These are phyloP conservation scores for Alternaria ethzedia DNA, from an alignment of 2,329 filamentous ascomycete species.

Conservation along the genomic window DNA sequence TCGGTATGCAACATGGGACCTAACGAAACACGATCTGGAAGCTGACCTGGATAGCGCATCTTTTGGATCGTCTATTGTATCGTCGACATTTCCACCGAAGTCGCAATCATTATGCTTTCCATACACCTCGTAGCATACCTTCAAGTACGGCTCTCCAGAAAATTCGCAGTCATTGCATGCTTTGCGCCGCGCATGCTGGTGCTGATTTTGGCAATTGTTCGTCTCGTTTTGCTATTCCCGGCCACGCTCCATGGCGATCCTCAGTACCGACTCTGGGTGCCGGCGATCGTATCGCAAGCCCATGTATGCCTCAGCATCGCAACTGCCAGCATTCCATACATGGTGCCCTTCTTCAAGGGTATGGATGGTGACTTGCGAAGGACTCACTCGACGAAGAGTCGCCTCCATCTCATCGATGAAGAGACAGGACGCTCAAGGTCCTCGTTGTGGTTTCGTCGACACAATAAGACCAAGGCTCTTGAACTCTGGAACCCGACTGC, in stretches of 20 bases:
- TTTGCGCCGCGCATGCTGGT: slow-evolving; percentile 42
- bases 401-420: slow-evolving; percentile 11
- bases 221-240: slow-evolving; percentile 40
- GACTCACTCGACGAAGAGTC: slow-evolving; percentile 18
- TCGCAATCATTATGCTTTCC: slow-evolving; percentile 40
- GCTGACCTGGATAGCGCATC: slow-evolving; percentile 30
- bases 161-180: slow-evolving; percentile 39
- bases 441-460: slow-evolving; percentile 19
- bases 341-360: slow-evolving; percentile 38
- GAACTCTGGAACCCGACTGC: slow-evolving; percentile 20
- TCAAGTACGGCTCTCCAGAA: slow-evolving; percentile 29
- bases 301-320: slow-evolving; percentile 39
- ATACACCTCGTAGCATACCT: slow-evolving; percentile 39
- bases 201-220: slow-evolving; percentile 31
- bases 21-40: neutral
- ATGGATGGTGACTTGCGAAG: slow-evolving; percentile 24
- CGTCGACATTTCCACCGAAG: slow-evolving; percentile 41
- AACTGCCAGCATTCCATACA: slow-evolving; percentile 44
- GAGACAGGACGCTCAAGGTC: slow-evolving; percentile 8
- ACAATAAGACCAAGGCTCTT: slow-evolving; percentile 14
- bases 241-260: slow-evolving; percentile 33
- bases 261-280: slow-evolving; percentile 37
- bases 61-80: slow-evolving; percentile 46
- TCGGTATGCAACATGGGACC: slow-evolving; percentile 22
- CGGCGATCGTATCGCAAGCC: slow-evolving; percentile 34